These are phyloP conservation scores for Lecanicillium sp. DNA, from an alignment of 2,329 filamentous ascomycete genomes.

Conservation along the genomic window DNA sequence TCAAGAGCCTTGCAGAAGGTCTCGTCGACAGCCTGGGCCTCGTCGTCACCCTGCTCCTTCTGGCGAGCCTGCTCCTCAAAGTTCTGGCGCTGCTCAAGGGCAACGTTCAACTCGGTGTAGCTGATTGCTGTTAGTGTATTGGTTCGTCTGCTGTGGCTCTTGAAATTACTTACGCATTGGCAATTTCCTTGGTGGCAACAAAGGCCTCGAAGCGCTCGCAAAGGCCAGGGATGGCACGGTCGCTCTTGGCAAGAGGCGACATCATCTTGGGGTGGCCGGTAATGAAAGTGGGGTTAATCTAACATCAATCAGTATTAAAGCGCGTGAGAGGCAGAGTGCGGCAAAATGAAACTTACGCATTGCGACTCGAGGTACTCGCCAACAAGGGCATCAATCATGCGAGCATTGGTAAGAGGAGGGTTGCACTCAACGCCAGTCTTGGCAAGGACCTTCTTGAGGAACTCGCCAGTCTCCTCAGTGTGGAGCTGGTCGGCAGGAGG, in stretches of 20 bases:
- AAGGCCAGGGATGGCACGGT: slow-evolving; percentile 71
- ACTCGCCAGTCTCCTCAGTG: slow-evolving; percentile 80
- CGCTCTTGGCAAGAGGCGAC: slow-evolving; percentile 94
- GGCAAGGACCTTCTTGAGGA: slow-evolving; percentile 75
- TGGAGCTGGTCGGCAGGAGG: slow-evolving; percentile 83
- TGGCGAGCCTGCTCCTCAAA: slow-evolving; percentile 87
- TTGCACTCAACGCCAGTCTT: slow-evolving; percentile 88
- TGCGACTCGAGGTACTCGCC: slow-evolving; percentile 94
- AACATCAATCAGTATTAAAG: slow-evolving; percentile 3
- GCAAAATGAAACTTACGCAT: slow-evolving; percentile 39
- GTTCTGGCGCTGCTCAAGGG: slow-evolving; percentile 84
- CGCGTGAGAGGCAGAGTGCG: too few species aligned
- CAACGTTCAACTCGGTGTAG: slow-evolving; percentile 90
- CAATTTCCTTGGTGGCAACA: slow-evolving; percentile 70
- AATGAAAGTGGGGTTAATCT: slow-evolving; percentile 65
- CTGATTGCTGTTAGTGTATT: too few species aligned
- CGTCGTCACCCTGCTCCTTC: slow-evolving; percentile 94
- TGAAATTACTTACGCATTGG: slow-evolving; percentile 69
- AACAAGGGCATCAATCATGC: slow-evolving; percentile 92
- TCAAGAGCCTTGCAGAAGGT: slow-evolving; percentile 88
- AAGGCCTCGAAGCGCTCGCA: slow-evolving; percentile 98
- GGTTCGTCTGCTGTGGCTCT: too few species aligned
- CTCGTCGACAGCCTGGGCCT: slow-evolving; percentile 93
- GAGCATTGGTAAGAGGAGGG: slow-evolving; percentile 82
- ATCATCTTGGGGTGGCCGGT: slow-evolving; percentile 63